These are phyloP conservation scores for Talaromyces trachyspermus DNA, from an alignment of 495 filamentous ascomycete genomes.

Conservation along the genomic window DNA sequence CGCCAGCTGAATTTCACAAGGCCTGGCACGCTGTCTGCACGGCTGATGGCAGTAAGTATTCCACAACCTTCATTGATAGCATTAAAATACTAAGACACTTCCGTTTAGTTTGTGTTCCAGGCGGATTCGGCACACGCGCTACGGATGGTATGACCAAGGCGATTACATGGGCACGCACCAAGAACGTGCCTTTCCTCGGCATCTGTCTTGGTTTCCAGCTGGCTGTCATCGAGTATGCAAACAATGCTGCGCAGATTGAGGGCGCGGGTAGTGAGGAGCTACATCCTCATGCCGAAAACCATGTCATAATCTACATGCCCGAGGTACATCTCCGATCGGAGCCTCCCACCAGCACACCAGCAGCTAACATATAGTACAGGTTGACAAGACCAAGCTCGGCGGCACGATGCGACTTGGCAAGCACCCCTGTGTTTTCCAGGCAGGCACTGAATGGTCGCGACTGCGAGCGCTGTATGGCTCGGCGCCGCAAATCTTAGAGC, in stretches of 20 bases:
- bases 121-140: conserved; percentile 79
- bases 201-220: conserved; percentile 95
- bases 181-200: conserved; percentile 76
- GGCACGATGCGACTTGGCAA: conserved; percentile 90
- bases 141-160: conserved; percentile 83
- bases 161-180: conserved; percentile 74
- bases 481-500: conserved; percentile 38
- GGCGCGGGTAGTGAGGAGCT: conserved; percentile 64
- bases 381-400: conserved; percentile 61
- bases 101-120: conserved; percentile 42
- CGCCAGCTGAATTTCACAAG: conserved; percentile 73
- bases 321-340: conserved; percentile 44
- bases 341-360: background rate
- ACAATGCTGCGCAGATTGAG: conserved; percentile 55
- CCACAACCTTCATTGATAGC: conserved; percentile 18
- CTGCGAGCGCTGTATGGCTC: conserved; percentile 67
- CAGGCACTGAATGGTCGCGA: conserved; percentile 69
- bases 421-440: conserved; percentile 67
- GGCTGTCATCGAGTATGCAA: conserved; percentile 85
- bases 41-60: conserved; percentile 51
- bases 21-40: conserved; percentile 78
- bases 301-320: conserved; percentile 83
- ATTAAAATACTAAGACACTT: no score
- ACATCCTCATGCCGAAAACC: conserved; percentile 44
- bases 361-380: background rate